phyloP scores from a whole-genome alignment of 2,329 filamentous ascomycete genomes.

The Aureobasidium sp. region DNA sequence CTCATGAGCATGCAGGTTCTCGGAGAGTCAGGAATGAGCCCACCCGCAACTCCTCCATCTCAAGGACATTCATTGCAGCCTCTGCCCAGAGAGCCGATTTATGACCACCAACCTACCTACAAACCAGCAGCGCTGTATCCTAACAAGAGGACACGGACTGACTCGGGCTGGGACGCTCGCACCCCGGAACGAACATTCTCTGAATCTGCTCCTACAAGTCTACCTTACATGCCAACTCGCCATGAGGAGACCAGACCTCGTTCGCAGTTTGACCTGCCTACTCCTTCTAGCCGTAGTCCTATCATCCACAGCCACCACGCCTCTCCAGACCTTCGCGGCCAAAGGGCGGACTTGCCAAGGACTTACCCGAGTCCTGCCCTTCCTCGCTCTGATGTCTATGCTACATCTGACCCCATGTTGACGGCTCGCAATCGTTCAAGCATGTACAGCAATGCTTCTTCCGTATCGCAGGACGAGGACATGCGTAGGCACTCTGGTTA shows the following conservation, averaged over 20 bases:
- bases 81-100: slow-evolving; percentile 24
- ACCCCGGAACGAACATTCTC: neutral
- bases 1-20: slow-evolving; percentile 21
- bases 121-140: slow-evolving; percentile 28
- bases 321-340: neutral
- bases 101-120: slow-evolving; percentile 22
- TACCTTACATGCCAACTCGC: neutral
- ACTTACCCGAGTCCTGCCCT: neutral
- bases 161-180: slow-evolving; percentile 13
- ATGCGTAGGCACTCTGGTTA: slow-evolving; percentile 8
- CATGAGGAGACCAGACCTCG: neutral
- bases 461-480: slow-evolving; percentile 4
- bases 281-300: slow-evolving; percentile 1
- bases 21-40: slow-evolving; percentile 22
- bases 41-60: slow-evolving; percentile 24
- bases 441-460: slow-evolving; percentile 12
- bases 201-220: neutral
- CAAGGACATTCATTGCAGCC: slow-evolving; percentile 19
- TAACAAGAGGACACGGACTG: slow-evolving; percentile 27
- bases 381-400: neutral
- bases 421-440: slow-evolving; percentile 5
- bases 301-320: slow-evolving; percentile 6
- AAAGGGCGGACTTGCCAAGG: slow-evolving; percentile 2
- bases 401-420: slow-evolving; percentile 1
- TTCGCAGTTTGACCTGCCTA: slow-evolving; percentile 4